Conservation (phyloP, 2,329 filamentous ascomycete genomes). For the Orbilia brochopaga region DNA sequence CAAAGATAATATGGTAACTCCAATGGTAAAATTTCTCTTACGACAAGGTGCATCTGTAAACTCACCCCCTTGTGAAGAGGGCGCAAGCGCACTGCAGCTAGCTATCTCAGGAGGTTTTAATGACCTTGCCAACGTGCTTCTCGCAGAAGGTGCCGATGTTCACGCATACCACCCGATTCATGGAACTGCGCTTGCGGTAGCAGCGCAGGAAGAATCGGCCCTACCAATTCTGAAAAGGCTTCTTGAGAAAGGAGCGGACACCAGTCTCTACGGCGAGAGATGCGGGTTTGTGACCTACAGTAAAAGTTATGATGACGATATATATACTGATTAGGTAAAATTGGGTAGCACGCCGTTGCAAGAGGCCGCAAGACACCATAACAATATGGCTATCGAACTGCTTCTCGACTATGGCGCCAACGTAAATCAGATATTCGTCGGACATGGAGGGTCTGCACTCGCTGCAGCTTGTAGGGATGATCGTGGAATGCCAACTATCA, state of each 20-base stretch:
- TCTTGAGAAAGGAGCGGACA: conserved; percentile 19
- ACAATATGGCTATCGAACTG: conserved; percentile 9
- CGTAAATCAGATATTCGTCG: conserved; percentile 9
- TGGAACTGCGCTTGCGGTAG: conserved; percentile 17
- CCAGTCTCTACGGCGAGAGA: conserved; percentile 7
- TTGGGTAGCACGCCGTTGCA: conserved; percentile 12
- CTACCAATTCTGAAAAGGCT: conserved; percentile 16
- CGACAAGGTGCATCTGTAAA: conserved; percentile 14
- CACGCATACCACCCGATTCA: conserved; percentile 11
- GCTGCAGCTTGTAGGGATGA: conserved; percentile 11
- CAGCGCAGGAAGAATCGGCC: neutral
- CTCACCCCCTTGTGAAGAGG: conserved; percentile 9
- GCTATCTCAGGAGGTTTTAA: conserved; percentile 5
- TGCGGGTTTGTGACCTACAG: conserved; percentile 18
- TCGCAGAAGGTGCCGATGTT: conserved; percentile 21
- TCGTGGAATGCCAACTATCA: conserved; percentile 12
- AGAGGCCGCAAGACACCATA: conserved; percentile 3
- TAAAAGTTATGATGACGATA: too few species aligned
- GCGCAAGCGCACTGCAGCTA: conserved; percentile 7
- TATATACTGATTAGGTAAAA: neutral
- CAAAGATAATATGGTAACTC: conserved; percentile 6
- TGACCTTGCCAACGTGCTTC: conserved; percentile 13
- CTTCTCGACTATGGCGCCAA: conserved; percentile 17
- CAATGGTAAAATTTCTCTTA: conserved; percentile 12
- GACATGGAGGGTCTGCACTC: conserved; percentile 9